Conservation (phyloP, 371 early-diverging fungal genomes). For the Chytridiales sp. region DNA sequence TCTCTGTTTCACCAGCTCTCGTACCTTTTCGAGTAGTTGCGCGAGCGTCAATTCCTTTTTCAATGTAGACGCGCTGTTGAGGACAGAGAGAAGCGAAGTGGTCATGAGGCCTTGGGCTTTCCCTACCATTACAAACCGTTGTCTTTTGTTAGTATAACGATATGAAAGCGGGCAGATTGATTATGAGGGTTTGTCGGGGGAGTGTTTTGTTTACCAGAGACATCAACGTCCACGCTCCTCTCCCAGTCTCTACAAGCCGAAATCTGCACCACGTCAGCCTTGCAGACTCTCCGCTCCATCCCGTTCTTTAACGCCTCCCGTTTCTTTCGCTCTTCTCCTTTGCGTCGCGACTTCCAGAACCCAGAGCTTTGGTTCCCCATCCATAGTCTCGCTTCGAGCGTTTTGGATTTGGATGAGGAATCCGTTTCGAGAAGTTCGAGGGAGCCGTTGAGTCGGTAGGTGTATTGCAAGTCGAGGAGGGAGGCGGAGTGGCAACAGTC, state of each 20-base stretch:
- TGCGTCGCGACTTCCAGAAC: not conserved
- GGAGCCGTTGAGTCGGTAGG: conserved; percentile 16
- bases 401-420: conserved; percentile 32
- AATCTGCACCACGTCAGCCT: conserved; percentile 27
- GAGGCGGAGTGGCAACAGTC: conserved; percentile 57
- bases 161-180: too few relatives aligned
- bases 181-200: too few relatives aligned
- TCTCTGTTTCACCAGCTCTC: too few relatives aligned
- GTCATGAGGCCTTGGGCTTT: too few relatives aligned
- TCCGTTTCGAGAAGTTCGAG: conserved; percentile 13
- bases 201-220: too few relatives aligned
- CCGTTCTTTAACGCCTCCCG: not conserved
- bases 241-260: conserved; percentile 86
- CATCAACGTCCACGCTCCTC: conserved; percentile 84
- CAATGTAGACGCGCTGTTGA: too few relatives aligned
- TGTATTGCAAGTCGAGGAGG: conserved; percentile 42
- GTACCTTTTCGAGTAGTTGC: too few relatives aligned
- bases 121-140: too few relatives aligned
- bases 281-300: not conserved
- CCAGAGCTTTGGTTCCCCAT: not conserved
- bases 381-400: not conserved
- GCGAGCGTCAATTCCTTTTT: too few relatives aligned
- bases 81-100: too few relatives aligned
- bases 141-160: too few relatives aligned
- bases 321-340: not conserved